Evolutionary conservation across 768 basidiomycete genomes (phyloP).

Genomic region (Naganishia onofrii): DNA sequence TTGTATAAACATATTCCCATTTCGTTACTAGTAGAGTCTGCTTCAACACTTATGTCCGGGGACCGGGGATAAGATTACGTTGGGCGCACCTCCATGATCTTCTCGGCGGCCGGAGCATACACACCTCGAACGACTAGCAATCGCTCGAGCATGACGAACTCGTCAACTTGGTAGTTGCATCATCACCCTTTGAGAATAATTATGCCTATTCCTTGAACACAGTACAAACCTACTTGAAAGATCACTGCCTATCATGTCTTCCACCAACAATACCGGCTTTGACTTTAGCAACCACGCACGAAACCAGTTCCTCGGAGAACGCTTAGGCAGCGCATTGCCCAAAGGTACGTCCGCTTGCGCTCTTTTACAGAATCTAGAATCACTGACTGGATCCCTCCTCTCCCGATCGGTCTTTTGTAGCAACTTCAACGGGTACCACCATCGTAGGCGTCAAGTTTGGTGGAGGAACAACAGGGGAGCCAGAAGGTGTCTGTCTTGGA

Average conservation of each 20-base stretch:
- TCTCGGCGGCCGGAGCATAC: too few relatives aligned
- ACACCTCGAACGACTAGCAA: slow-evolving; percentile 4
- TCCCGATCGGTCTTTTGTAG: slow-evolving; percentile 27
- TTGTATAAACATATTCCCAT: neutral
- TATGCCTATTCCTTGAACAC: neutral
- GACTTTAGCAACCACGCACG: slow-evolving; percentile 52
- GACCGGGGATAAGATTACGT: too few relatives aligned
- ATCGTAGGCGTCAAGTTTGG: slow-evolving; percentile 91
- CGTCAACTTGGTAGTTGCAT: neutral
- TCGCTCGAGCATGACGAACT: slow-evolving; percentile 5
- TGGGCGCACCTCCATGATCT: slow-evolving; percentile 4
- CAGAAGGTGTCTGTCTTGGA: slow-evolving; percentile 87
- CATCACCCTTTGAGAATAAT: neutral
- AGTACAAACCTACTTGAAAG: neutral
- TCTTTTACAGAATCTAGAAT: neutral
- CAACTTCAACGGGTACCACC: slow-evolving; percentile 71
- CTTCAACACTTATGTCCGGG: neutral
- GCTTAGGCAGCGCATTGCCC: slow-evolving; percentile 44
- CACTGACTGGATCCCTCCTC: neutral
- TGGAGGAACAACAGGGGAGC: slow-evolving; percentile 53
- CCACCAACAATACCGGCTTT: slow-evolving; percentile 38
- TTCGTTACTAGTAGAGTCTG: neutral
- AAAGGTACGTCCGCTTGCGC: slow-evolving; percentile 38
- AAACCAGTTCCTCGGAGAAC: slow-evolving; percentile 48
- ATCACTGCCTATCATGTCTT: neutral